These are phyloP conservation scores for Magnolia changhungtana DNA, from an alignment of 164 flowering plant genomes.

Conservation along the genomic window DNA sequence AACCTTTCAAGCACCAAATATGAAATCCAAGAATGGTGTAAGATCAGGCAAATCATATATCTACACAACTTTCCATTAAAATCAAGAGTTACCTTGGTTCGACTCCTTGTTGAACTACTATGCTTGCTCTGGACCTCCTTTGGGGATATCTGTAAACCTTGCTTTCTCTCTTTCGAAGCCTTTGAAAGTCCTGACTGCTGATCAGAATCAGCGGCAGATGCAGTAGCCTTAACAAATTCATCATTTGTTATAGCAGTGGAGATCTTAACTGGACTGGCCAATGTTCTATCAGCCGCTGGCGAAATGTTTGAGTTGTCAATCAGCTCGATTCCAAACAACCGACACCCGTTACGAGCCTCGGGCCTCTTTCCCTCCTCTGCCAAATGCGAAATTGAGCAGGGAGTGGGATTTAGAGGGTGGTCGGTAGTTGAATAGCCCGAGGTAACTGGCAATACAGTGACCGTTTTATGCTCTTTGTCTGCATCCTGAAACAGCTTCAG, in stretches of 20 bases:
- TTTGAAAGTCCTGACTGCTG: conserved; percentile 48
- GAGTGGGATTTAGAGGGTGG: conserved; percentile 17
- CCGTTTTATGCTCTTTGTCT: conserved; percentile 45
- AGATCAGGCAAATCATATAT: neutral
- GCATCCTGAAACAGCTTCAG: conserved; percentile 34
- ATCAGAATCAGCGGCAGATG: conserved; percentile 51
- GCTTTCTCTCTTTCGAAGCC: conserved; percentile 42
- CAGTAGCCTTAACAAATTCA: conserved; percentile 21
- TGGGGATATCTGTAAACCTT: conserved; percentile 29
- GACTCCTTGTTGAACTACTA: conserved; percentile 50
- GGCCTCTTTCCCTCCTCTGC: conserved; percentile 36
- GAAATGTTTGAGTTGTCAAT: conserved; percentile 22
- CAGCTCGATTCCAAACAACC: conserved; percentile 79
- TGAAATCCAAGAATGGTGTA: neutral
- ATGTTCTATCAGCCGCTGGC: conserved; percentile 21
- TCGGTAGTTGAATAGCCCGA: conserved; percentile 29
- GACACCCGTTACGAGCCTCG: conserved; percentile 41
- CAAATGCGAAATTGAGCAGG: conserved; percentile 18
- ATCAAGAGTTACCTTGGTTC: conserved; percentile 64
- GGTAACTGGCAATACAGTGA: conserved; percentile 33
- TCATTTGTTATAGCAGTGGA: conserved; percentile 27
- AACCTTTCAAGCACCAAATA: conserved; percentile 38
- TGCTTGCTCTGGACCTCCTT: conserved; percentile 56
- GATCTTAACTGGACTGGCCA: conserved; percentile 18
- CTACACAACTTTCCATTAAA: neutral